Percentiles rank a stretch among this genome's conserved stretches.
phyloP scores from a whole-genome alignment of 164 flowering plant genomes.

The Sextonia rubra region DNA sequence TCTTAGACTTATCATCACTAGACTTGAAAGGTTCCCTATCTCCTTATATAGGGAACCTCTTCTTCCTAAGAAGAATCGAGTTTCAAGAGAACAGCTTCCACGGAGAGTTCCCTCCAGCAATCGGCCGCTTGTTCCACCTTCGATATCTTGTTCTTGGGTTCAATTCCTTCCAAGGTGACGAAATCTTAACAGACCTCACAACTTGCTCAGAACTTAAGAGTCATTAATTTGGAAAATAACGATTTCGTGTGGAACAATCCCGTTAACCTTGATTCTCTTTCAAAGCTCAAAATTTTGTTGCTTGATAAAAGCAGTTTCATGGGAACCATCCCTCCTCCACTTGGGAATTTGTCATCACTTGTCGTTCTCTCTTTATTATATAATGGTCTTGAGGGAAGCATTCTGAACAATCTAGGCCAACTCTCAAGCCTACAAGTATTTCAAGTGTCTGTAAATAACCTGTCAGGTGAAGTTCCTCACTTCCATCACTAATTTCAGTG shows the following conservation, averaged over 20 bases:
- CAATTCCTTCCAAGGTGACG: conserved; percentile 31
- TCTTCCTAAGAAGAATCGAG: neutral
- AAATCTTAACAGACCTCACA: conserved; percentile 27
- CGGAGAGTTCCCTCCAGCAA: neutral
- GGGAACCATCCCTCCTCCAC: conserved; percentile 33
- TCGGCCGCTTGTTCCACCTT: conserved; percentile 7
- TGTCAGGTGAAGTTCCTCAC: conserved; percentile 38
- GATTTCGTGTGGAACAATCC: conserved; percentile 34
- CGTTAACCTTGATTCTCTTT: conserved; percentile 18
- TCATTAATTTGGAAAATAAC: conserved; percentile 26
- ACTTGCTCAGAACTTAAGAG: conserved; percentile 13
- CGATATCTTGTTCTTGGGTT: conserved; percentile 20
- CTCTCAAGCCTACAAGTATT: conserved; percentile 23
- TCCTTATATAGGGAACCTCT: neutral
- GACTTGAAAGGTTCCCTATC: neutral
- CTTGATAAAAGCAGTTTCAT: conserved; percentile 24
- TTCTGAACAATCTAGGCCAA: conserved; percentile 26
- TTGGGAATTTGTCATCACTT: conserved; percentile 38
- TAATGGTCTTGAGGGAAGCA: conserved; percentile 25
- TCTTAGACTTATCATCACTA: neutral
- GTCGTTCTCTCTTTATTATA: conserved; percentile 10
- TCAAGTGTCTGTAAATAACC: conserved; percentile 27
- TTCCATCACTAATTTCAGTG: conserved; percentile 20
- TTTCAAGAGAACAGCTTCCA: neutral
- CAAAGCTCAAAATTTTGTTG: conserved; percentile 20